Conservation (phyloP, 305 asterid species). For the Rubia tinctorum region DNA sequence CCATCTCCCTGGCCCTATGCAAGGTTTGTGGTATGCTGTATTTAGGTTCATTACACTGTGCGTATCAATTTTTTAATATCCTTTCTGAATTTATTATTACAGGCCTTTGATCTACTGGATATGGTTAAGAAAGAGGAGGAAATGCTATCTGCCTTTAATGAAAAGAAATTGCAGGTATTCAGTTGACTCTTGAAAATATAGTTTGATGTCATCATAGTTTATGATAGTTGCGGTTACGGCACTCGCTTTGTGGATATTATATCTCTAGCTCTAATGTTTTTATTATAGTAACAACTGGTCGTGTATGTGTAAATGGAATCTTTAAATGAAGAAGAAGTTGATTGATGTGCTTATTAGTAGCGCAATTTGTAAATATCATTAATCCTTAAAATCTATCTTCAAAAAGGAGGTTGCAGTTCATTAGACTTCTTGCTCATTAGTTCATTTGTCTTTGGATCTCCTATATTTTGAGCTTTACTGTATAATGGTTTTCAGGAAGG, state of each 20-base stretch:
- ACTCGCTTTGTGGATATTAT: background rate
- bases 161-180: constrained; percentile 69
- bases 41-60: background rate
- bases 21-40: constrained; percentile 56
- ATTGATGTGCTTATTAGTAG: background rate
- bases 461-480: background rate
- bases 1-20: constrained; percentile 78
- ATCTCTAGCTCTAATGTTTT: background rate
- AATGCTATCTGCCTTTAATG: constrained; percentile 72
- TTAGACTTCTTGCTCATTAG: background rate
- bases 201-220: background rate
- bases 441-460: background rate
- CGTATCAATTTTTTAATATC: constrained; percentile 10
- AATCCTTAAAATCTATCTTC: background rate
- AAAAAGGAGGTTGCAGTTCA: background rate
- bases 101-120: constrained; percentile 93
- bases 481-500: constrained; percentile 52
- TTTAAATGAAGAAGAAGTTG: background rate
- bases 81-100: constrained; percentile 14
- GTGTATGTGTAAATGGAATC: background rate
- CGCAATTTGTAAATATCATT: too few relatives aligned
- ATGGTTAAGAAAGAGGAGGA: constrained; percentile 95
- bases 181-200: constrained; percentile 1
- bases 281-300: background rate
- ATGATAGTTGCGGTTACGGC: background rate